Base-by-base conservation (phyloP, 257 asterid genomes). In the Gentiana macrophylla region DNA sequence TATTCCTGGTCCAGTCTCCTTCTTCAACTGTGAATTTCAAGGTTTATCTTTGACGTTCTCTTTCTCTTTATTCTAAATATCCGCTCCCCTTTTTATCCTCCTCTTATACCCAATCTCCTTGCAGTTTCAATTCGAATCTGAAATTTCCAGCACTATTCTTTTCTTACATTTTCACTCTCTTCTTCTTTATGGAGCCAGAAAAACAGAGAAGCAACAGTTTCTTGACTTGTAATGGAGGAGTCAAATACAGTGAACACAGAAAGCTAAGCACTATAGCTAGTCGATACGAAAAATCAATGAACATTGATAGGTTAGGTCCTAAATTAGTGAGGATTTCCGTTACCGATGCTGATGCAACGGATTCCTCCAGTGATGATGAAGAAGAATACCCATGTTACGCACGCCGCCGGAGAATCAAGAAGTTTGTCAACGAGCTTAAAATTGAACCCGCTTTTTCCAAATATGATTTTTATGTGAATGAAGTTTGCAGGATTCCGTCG, bases 341-440 rank as follows among this genome's bases (percentile, higher is more conserved):
- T 2, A 81, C 85, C 45, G 99, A 92, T 59, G 77, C 77, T 12
- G 95, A 92, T 70, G 95, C 97, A 5, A 92, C 99, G 0, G 99
- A 92, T 61, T 85, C 95, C 8, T 85, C 95, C 11, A 62, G 89
- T 6, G 99, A 88, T 36, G 99, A 88, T 11, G 89, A 72, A 1
- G 89, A 62, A n/a, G n/a, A n/a, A 2, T 47, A 35, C 35, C 33
- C 13, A 0, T 41, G 46, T 41, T 54, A 56, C 15, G 50, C n/a
- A n/a, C n/a, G 35, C 37, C 86, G 85, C 11, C 81, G 46, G 7
- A 68, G 96, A 35, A 81, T 92, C 3, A 88, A 72, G 55, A 86
- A 67, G 47, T 82, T 76, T 67, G 66, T 89, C 32, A 77, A 68
- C 69, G 99, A 88, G 69, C 94, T 92, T 12, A 77, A 62, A 50